Conservation (phyloP, 2,329 filamentous ascomycete species). For the Thielaviopsis musarum region DNA sequence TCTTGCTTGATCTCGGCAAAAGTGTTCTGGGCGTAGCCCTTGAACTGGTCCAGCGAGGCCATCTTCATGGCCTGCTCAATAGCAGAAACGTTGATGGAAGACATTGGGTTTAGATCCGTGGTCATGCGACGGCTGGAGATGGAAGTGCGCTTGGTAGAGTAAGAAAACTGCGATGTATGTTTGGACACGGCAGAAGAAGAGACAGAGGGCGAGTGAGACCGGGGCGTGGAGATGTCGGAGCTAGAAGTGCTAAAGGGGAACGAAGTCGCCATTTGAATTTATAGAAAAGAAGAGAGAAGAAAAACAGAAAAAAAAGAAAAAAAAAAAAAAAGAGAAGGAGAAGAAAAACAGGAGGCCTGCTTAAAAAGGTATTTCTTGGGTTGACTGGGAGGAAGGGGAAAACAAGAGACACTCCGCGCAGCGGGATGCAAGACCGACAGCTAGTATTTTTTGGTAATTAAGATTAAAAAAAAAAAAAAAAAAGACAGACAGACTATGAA, state of each 20-base stretch:
- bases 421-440: neutral
- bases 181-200: slow-evolving; percentile 17
- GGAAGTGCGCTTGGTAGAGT: slow-evolving; percentile 22
- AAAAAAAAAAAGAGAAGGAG: neutral
- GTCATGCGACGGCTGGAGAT: slow-evolving; percentile 34
- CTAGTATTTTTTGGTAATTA: neutral
- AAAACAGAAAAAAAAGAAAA: neutral
- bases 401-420: slow-evolving; percentile 1
- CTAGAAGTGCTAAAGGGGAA: slow-evolving; percentile 27
- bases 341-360: neutral
- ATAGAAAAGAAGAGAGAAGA: neutral
- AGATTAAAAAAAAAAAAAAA: neutral
- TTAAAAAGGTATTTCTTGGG: neutral
- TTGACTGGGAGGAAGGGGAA: neutral
- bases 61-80: slow-evolving; percentile 45
- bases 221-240: slow-evolving; percentile 37
- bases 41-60: slow-evolving; percentile 41
- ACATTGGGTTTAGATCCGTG: slow-evolving; percentile 34
- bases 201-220: slow-evolving; percentile 27
- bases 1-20: slow-evolving; percentile 39
- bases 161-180: slow-evolving; percentile 18
- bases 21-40: slow-evolving; percentile 41
- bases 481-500: neutral
- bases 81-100: slow-evolving; percentile 36
- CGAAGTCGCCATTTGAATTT: slow-evolving; percentile 7